phyloP scores from a whole-genome alignment of 192 early-diverging fungal species.

The Gonapodya sp. region DNA sequence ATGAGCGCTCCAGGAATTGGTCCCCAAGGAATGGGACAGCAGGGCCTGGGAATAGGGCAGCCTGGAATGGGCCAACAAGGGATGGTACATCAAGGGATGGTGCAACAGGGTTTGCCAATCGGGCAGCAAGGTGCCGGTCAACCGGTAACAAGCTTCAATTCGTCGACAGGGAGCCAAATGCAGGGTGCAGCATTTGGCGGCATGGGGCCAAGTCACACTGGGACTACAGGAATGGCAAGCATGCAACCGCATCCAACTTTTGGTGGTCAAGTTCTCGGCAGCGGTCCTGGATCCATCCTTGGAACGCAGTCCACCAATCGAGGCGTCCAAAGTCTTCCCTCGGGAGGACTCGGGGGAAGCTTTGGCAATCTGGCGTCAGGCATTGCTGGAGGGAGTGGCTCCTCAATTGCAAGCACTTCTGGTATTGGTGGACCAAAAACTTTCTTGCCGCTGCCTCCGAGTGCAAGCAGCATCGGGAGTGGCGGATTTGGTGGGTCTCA shows the following conservation, averaged over 20 bases:
- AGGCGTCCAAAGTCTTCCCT: neutral
- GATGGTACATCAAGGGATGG: too few species aligned
- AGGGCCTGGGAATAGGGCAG: neutral
- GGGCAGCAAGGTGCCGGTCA: too few species aligned
- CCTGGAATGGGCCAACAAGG: too few species aligned
- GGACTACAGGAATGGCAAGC: neutral
- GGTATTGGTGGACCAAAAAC: neutral
- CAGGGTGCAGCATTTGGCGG: neutral
- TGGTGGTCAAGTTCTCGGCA: neutral
- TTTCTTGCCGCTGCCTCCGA: neutral
- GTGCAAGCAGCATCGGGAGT: neutral
- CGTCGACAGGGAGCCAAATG: neutral
- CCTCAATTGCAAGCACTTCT: neutral
- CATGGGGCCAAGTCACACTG: slow-evolving; percentile 3
- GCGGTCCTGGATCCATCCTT: neutral
- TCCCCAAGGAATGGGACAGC: neutral
- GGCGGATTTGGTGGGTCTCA: neutral
- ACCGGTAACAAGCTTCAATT: too few species aligned
- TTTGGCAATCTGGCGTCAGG: neutral
- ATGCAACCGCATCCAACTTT: neutral
- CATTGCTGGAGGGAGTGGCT: neutral
- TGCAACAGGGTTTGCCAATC: too few species aligned
- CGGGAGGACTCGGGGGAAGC: neutral
- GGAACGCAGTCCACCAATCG: neutral
- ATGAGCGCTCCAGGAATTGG: too few species aligned